phyloP scores from a whole-genome alignment of 2,329 filamentous ascomycete species.

The Cercospora sp. region DNA sequence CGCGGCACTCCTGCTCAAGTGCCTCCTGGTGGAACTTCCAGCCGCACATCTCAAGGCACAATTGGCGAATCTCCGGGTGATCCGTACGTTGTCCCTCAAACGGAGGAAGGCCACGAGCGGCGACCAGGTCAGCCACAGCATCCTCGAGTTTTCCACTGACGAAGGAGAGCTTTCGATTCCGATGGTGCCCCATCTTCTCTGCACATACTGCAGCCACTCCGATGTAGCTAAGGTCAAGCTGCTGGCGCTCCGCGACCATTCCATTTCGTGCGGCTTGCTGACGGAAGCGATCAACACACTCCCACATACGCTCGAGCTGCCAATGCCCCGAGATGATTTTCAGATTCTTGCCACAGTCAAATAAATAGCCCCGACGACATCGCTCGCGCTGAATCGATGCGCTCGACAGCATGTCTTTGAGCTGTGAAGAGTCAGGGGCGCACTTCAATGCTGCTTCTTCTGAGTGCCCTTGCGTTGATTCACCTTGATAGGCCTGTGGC shows the following conservation, averaged over 20 bases:
- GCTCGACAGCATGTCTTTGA: conserved; percentile 30
- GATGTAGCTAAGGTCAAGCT: conserved; percentile 72
- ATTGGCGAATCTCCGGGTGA: conserved; percentile 68
- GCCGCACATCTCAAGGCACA: conserved; percentile 73
- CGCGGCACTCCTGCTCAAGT: conserved; percentile 52
- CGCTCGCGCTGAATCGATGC: conserved; percentile 51
- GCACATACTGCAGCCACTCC: conserved; percentile 73
- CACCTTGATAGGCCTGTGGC: conserved; percentile 28
- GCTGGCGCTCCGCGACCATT: conserved; percentile 66
- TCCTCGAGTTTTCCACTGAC: conserved; percentile 36
- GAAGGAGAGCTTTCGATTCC: conserved; percentile 31
- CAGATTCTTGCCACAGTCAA: conserved; percentile 65
- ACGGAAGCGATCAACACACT: conserved; percentile 68
- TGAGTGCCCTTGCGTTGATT: conserved; percentile 5
- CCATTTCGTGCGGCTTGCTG: conserved; percentile 64
- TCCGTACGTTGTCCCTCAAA: conserved; percentile 66
- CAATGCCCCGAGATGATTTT: conserved; percentile 69
- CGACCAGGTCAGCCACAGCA: conserved; percentile 63
- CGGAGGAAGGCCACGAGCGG: conserved; percentile 60
- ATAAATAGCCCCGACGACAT: conserved; percentile 58
- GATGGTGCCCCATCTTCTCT: conserved; percentile 54
- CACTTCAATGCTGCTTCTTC: conserved; percentile 20
- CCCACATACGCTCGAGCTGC: conserved; percentile 78
- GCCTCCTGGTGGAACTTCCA: conserved; percentile 63
- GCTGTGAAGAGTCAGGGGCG: conserved; percentile 23